Base-by-base conservation (phyloP, 2,329 filamentous ascomycete genomes). In the Exutisphaerella laricina region DNA sequence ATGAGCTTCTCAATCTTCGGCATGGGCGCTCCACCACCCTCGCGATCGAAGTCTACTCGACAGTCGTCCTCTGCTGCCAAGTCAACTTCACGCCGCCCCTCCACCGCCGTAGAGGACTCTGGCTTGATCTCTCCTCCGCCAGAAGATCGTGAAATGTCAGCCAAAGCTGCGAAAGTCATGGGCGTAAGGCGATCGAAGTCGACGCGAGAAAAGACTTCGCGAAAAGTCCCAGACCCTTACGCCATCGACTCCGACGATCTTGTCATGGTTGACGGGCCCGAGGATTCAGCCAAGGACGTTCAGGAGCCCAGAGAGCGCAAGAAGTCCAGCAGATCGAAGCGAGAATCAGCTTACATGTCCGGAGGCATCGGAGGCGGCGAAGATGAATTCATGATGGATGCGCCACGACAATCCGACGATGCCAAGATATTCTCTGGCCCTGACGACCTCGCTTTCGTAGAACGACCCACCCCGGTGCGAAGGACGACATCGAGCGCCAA, bases 121-220 rank as follows among this genome's bases (percentile, higher is more conserved):
- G 84, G 80, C 5, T 70, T 89, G 47, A 73, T 78, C 33, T 86
- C 85, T 14, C 85, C 86, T 3, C 84, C 85, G 6, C 79, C 83
- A 2, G 86, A 88, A 21, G 78, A 84, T 22, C 53, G 46, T 23
- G 55, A 62, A 13, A 55, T 87, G 59, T 75, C 82, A 5, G 75
- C 79, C 33, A 94, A 94, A 65, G 87, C 86, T 20, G 85, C 86
- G 22, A 88, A 82, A 64, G 66, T 90, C 39, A 79, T 92, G 79
- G 88, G 69, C 54, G 66, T 78, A 30, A 55, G 53, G 30, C 50
- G 57, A 46, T 70, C 61, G 53, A 70, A 69, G 31, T 69, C 70
- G 9, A 70, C 70, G 37, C 70, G 68, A 48, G 69, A 69, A 50
- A 71, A 75, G 57, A 64, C 69, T 55, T 74, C 75, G 42, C 79